Conservation (phyloP, 2,329 filamentous ascomycete species). For the Cladophialophora psammophila region DNA sequence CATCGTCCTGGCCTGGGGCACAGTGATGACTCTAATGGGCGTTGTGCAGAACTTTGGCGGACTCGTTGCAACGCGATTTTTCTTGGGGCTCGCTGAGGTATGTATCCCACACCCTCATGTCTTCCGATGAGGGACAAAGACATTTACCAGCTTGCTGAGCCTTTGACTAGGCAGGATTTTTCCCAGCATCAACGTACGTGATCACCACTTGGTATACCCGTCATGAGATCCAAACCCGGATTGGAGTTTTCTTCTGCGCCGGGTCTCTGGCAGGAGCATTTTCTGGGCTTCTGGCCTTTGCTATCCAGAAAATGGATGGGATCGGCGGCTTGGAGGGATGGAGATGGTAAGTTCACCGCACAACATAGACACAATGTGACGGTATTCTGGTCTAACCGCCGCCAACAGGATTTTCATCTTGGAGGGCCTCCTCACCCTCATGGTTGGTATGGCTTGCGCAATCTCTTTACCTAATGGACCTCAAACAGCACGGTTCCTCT, state of each 20-base stretch:
- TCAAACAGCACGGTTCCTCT: too few relatives aligned
- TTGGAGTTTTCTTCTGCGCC: conserved; percentile 56
- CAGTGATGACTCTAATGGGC: conserved; percentile 58
- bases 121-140: too few relatives aligned
- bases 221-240: conserved; percentile 52
- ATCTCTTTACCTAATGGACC: too few relatives aligned
- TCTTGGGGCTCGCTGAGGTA: conserved; percentile 53
- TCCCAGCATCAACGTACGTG: conserved; percentile 42
- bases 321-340: conserved; percentile 51
- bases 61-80: conserved; percentile 55
- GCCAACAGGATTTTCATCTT: conserved; percentile 59
- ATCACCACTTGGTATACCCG: conserved; percentile 52
- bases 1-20: conserved; percentile 31
- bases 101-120: conserved; percentile 43
- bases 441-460: too few relatives aligned
- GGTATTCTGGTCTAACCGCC: conserved; percentile 47
- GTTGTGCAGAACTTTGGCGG: conserved; percentile 56
- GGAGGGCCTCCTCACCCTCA: conserved; percentile 56
- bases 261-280: conserved; percentile 59
- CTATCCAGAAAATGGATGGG: conserved; percentile 60
- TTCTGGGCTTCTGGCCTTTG: conserved; percentile 59
- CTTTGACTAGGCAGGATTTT: conserved; percentile 44
- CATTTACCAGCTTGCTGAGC: background rate
- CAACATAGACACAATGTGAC: conserved; percentile 39
- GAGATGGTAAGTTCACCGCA: conserved; percentile 57